Evolutionary conservation across 2,329 filamentous ascomycete species (phyloP), one percentile per base, ranked within the genome.

Genomic region (Aspergillus hiratsukae): DNA sequence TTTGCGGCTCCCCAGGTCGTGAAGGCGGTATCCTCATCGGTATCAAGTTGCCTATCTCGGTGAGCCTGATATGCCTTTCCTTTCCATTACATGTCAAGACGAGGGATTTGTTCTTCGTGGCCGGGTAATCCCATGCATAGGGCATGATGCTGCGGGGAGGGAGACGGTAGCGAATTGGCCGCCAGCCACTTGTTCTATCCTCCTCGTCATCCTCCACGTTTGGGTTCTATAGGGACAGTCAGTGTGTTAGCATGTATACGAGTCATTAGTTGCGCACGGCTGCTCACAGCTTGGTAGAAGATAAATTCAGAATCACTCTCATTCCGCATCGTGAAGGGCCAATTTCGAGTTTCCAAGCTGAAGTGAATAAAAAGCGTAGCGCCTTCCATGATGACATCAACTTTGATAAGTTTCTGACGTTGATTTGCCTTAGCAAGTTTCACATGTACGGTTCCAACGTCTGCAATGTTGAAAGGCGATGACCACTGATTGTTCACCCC

Each of bases 271-370:
- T 5, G 27, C 3, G 4, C 25, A 43, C 23, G 35, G 25, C 2
- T 29, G 63, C 67, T 58, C 63, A 69, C 89, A 19, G 91, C 89
- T 73, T 99, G 94, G 79, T 89, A 96, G 77, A 99, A 99, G 50
- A 93, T 88, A 73, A 97, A 97, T 69, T 97, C 94, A 25, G 88
- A 89, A 67, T 97, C 93, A 68, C 93, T 97, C 76, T 97, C 94
- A 69, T 99, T 99, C 62, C 94, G 88, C 87, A 99, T 97, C 0
- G 92, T 97, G 76, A 94, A 99, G 0, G 94, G 94, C 94, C 94
- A 99, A 69, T 96, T 91, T 73, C 94, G 95, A 5, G 85, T 91
- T 76, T 99, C 94, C 63, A 93, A 80, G 68, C 87, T 94, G 57
- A 99, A 82, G 67, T 96, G 90, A 35, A 97, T 74, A 80, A 97